A percentile compares a stretch with the other conserved stretches of the same genome.
Evolutionary conservation across 768 basidiomycete species (phyloP).

Genomic region (Rhizopogon vulgaris): DNA sequence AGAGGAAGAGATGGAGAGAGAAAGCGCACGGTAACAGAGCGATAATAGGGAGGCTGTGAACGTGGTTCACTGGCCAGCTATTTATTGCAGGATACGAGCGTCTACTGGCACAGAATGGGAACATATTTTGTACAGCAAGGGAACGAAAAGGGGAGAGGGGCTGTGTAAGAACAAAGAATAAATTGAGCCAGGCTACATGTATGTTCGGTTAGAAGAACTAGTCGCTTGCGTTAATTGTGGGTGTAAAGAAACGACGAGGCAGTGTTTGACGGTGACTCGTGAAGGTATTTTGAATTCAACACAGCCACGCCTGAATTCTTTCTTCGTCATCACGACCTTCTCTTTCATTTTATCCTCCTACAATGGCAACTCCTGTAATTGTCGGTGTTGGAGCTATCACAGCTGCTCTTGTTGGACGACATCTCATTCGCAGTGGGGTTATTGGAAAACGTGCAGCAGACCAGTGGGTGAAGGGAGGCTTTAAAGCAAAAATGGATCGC

Average conservation of each 20-base stretch:
- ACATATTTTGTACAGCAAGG: not conserved
- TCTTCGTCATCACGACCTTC: not conserved
- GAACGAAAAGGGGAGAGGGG: not conserved
- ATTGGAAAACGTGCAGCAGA: constrained; percentile 60
- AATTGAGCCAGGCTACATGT: too few species aligned
- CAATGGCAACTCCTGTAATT: constrained; percentile 75
- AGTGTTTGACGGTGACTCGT: too few species aligned
- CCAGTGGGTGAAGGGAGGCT: constrained; percentile 90
- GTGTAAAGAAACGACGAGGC: not conserved
- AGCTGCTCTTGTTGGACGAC: constrained; percentile 70
- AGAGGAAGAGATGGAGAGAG: not conserved
- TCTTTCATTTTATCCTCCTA: not conserved
- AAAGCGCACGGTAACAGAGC: not conserved
- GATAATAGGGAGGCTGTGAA: not conserved
- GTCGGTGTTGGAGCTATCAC: constrained; percentile 74
- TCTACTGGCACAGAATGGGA: not conserved
- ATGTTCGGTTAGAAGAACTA: not conserved
- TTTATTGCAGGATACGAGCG: constrained; percentile 2
- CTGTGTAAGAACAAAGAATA: not conserved
- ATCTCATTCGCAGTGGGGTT: constrained; percentile 56
- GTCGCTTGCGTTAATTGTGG: too few species aligned
- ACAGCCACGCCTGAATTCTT: not conserved
- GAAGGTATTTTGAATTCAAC: not conserved
- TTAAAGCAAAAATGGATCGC: constrained; percentile 93
- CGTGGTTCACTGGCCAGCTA: not conserved